phyloP scores from a whole-genome alignment of 768 basidiomycete species.

The Rubroboletus pulcherrimus region DNA sequence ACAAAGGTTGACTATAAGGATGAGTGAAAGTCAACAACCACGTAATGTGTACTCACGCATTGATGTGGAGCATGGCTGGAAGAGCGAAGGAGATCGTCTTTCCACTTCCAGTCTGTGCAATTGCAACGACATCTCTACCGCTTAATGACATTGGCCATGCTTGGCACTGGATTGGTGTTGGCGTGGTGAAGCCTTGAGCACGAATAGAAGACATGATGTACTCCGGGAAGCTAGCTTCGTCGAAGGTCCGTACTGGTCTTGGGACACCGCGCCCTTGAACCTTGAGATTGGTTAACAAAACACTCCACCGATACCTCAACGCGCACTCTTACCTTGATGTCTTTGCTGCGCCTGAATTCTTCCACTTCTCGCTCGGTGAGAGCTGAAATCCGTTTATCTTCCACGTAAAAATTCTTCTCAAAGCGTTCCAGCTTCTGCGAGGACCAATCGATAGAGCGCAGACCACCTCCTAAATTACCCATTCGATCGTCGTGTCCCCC shows the following conservation, averaged over 20 bases:
- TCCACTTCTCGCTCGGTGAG: slow-evolving; percentile 84
- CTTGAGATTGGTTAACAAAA: slow-evolving; percentile 35
- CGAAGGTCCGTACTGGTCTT: slow-evolving; percentile 85
- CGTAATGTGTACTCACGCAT: slow-evolving; percentile 63
- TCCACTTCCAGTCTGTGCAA: slow-evolving; percentile 97
- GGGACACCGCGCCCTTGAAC: slow-evolving; percentile 88
- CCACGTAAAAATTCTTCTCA: slow-evolving; percentile 97
- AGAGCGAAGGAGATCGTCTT: slow-evolving; percentile 99
- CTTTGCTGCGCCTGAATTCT: slow-evolving; percentile 77
- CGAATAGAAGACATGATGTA: slow-evolving; percentile 92
- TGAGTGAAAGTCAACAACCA: background rate
- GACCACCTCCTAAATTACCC: slow-evolving; percentile 75
- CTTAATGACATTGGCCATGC: slow-evolving; percentile 99
- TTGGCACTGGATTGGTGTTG: slow-evolving; percentile 97
- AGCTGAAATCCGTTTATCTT: slow-evolving; percentile 78
- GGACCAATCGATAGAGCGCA: slow-evolving; percentile 85
- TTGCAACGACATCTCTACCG: slow-evolving; percentile 91
- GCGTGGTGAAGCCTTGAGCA: slow-evolving; percentile 86
- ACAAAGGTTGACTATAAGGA: slow-evolving; percentile 73
- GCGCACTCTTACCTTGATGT: slow-evolving; percentile 67
- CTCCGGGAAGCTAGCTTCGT: slow-evolving; percentile 94
- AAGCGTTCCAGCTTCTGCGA: slow-evolving; percentile 72
- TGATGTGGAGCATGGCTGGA: slow-evolving; percentile 99
- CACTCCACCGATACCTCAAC: background rate
- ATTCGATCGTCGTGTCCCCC: slow-evolving; percentile 59